phyloP scores from a whole-genome alignment of 306 rosid species.

The Castanopsis chinensis region DNA sequence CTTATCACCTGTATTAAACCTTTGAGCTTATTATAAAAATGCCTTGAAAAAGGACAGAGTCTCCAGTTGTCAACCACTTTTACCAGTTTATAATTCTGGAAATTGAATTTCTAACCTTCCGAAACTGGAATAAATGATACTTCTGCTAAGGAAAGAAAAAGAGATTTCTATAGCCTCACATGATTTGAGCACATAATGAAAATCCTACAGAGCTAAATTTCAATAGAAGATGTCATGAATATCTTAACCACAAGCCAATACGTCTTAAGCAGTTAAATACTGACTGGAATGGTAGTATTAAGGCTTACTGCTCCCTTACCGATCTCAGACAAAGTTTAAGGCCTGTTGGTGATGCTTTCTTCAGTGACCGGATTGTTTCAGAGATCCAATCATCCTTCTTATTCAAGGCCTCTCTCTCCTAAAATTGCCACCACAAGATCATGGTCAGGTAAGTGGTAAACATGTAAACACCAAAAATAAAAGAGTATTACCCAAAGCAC shows the following conservation, averaged over 20 bases:
- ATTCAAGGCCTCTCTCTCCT: slow-evolving; percentile 60
- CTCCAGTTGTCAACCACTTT: too few relatives aligned
- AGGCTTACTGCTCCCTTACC: slow-evolving; percentile 39
- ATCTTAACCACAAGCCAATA: background rate
- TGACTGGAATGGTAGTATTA: slow-evolving; percentile 3
- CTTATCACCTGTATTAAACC: too few relatives aligned
- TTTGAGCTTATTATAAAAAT: too few relatives aligned
- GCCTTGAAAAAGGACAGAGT: too few relatives aligned
- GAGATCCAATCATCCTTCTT: slow-evolving; percentile 57
- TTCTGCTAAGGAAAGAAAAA: too few relatives aligned
- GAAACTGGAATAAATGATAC: too few relatives aligned
- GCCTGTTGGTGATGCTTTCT: slow-evolving; percentile 82
- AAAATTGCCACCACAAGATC: slow-evolving; percentile 24
- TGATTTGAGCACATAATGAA: background rate
- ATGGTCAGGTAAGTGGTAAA: slow-evolving; percentile 14
- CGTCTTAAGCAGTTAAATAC: background rate
- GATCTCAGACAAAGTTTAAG: slow-evolving; percentile 79
- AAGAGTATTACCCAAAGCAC: background rate
- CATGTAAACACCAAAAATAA: slow-evolving; percentile 5
- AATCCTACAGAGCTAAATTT: background rate
- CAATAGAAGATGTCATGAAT: background rate
- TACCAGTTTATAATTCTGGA: too few relatives aligned
- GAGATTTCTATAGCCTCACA: background rate
- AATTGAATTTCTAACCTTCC: too few relatives aligned
- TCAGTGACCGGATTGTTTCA: slow-evolving; percentile 58